These are phyloP conservation scores for Tetrapyrgos nigripes DNA, from an alignment of 1,284 basidiomycete species.

Conservation along the genomic window DNA sequence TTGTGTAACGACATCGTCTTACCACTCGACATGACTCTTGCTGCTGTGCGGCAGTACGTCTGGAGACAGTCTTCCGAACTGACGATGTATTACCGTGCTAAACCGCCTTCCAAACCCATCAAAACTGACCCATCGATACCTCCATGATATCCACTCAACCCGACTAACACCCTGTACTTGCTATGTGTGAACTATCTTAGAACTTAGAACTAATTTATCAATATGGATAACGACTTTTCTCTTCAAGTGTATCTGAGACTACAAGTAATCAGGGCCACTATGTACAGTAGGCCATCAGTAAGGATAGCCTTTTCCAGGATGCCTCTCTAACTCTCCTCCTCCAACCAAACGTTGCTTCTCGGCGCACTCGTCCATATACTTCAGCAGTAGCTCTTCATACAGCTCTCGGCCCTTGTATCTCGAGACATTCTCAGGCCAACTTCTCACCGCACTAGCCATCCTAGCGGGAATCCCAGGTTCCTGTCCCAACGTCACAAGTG, in stretches of 20 bases:
- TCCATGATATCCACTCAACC: not conserved
- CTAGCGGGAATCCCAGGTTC: constrained; percentile 73
- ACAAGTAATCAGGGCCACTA: no score
- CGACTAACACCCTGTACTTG: no score
- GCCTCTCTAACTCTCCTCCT: constrained; percentile 8
- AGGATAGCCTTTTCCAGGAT: constrained; percentile 9
- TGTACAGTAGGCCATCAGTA: no score
- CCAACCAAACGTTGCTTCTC: constrained; percentile 24
- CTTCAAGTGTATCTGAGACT: no score
- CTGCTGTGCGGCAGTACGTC: constrained; percentile 86
- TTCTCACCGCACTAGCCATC: constrained; percentile 69
- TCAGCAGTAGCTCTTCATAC: constrained; percentile 52
- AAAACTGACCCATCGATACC: not conserved
- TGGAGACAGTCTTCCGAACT: constrained; percentile 87
- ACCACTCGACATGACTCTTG: constrained; percentile 87
- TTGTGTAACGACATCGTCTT: constrained; percentile 85
- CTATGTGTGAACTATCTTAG: no score
- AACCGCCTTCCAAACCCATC: not conserved
- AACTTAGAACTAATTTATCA: no score
- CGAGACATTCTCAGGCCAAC: constrained; percentile 73
- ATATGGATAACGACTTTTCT: no score
- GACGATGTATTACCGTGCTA: constrained; percentile 76
- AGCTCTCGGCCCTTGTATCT: constrained; percentile 64
- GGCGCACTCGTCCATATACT: constrained; percentile 55
- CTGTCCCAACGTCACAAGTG: constrained; percentile 58